Conservation (phyloP, 202 grass and related monocot species). For the Saccharum hybrid region DNA sequence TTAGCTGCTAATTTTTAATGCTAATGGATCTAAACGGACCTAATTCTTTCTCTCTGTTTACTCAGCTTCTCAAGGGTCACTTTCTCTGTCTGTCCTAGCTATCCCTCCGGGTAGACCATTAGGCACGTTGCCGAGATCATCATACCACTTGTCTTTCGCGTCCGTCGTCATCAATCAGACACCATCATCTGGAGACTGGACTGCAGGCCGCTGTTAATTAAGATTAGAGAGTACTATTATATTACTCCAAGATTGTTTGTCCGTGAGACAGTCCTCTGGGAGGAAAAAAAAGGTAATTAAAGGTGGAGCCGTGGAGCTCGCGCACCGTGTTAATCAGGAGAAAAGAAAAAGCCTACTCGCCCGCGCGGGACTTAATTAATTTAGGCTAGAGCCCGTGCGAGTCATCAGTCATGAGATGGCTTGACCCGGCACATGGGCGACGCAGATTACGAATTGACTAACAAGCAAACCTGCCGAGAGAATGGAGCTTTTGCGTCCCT, state of each 20-base stretch:
- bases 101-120: too few species aligned
- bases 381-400: neutral
- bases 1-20: too few species aligned
- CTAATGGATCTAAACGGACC: too few species aligned
- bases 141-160: neutral
- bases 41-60: too few species aligned
- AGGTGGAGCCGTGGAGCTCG: neutral
- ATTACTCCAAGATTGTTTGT: too few species aligned
- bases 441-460: neutral
- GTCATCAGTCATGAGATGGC: neutral
- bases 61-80: too few species aligned
- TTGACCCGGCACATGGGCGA: conserved; percentile 17
- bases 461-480: neutral
- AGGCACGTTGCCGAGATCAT: neutral
- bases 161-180: neutral
- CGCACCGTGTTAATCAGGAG: neutral
- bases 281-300: too few species aligned
- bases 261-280: too few species aligned
- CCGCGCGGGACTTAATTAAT: neutral
- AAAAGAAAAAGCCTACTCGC: too few species aligned
- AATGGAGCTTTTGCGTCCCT: too few species aligned
- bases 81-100: too few species aligned
- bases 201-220: neutral
- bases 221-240: neutral
- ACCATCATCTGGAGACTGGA: too few species aligned